These are phyloP conservation scores for Colletotrichum magnum DNA, from an alignment of 2,329 filamentous ascomycete genomes.

Conservation along the genomic window DNA sequence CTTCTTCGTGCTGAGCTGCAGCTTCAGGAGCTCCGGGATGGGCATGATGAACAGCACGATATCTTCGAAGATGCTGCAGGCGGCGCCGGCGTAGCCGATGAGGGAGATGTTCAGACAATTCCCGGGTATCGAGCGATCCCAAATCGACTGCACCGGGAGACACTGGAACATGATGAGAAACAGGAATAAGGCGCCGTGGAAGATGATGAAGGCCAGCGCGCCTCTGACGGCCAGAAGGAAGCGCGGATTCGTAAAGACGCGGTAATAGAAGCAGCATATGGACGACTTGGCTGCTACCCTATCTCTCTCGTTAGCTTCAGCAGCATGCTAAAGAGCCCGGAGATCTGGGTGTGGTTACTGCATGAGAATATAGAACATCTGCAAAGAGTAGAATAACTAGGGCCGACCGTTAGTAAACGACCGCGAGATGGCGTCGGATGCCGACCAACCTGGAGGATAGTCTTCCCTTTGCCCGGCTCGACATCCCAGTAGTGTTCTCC, in stretches of 20 bases:
- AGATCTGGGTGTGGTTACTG: constrained; percentile 4
- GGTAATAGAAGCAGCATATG: constrained; percentile 44
- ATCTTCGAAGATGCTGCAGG: constrained; percentile 41
- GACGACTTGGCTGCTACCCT: constrained; percentile 44
- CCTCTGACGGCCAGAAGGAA: constrained; percentile 30
- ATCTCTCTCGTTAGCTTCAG: background rate
- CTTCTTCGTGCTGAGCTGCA: constrained; percentile 32
- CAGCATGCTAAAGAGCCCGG: accelerated
- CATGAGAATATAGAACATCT: constrained; percentile 45
- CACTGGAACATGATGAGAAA: constrained; percentile 44
- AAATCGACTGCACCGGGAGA: constrained; percentile 37
- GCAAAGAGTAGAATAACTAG: constrained; percentile 41
- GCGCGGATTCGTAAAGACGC: constrained; percentile 38
- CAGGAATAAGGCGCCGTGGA: constrained; percentile 34
- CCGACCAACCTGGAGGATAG: constrained; percentile 24
- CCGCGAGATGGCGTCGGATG: accelerated
- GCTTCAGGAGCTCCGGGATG: constrained; percentile 37
- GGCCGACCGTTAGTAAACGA: background rate
- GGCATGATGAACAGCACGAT: constrained; percentile 38
- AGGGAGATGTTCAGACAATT: constrained; percentile 30
- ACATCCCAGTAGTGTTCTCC: constrained; percentile 45
- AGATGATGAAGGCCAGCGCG: constrained; percentile 29
- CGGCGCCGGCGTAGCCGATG: constrained; percentile 31
- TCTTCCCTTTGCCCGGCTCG: constrained; percentile 31
- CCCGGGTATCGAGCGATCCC: constrained; percentile 32